Evolutionary conservation across 2,329 filamentous ascomycete species (phyloP).

Genomic region (Arthroderma sp.): DNA sequence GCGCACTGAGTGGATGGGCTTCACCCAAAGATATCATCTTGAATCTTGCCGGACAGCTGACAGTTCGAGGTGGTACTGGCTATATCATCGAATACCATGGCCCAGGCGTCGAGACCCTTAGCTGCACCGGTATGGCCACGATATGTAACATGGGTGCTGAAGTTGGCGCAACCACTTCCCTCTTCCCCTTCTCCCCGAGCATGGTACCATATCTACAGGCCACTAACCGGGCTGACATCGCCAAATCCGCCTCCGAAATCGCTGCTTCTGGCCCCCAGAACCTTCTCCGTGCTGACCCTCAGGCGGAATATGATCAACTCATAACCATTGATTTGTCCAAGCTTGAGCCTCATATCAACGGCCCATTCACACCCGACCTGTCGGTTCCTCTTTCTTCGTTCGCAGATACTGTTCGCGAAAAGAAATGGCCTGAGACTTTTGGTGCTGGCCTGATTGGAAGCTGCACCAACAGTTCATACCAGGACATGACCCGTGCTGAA

Average conservation of each 20-base stretch:
- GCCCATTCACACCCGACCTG: slow-evolving; percentile 89
- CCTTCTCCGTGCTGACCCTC: slow-evolving; percentile 62
- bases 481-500: slow-evolving; percentile 95
- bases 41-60: slow-evolving; percentile 74
- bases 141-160: slow-evolving; percentile 79
- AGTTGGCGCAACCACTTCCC: slow-evolving; percentile 86
- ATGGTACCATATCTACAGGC: slow-evolving; percentile 77
- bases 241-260: slow-evolving; percentile 51
- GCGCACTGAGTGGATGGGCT: slow-evolving; percentile 77
- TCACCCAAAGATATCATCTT: slow-evolving; percentile 94
- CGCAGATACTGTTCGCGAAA: slow-evolving; percentile 66
- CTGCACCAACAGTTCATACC: slow-evolving; percentile 97
- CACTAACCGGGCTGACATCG: slow-evolving; percentile 63
- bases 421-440: slow-evolving; percentile 81
- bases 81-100: slow-evolving; percentile 93
- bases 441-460: slow-evolving; percentile 91
- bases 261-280: slow-evolving; percentile 46
- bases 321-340: slow-evolving; percentile 82
- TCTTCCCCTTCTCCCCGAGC: slow-evolving; percentile 81
- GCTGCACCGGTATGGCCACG: slow-evolving; percentile 86
- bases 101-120: slow-evolving; percentile 75
- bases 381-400: slow-evolving; percentile 87
- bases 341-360: slow-evolving; percentile 93
- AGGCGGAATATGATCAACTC: slow-evolving; percentile 77
- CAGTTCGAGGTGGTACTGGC: slow-evolving; percentile 85